Conservation (phyloP, 2,329 filamentous ascomycete species). For the Sporothrix dimorphospora region DNA sequence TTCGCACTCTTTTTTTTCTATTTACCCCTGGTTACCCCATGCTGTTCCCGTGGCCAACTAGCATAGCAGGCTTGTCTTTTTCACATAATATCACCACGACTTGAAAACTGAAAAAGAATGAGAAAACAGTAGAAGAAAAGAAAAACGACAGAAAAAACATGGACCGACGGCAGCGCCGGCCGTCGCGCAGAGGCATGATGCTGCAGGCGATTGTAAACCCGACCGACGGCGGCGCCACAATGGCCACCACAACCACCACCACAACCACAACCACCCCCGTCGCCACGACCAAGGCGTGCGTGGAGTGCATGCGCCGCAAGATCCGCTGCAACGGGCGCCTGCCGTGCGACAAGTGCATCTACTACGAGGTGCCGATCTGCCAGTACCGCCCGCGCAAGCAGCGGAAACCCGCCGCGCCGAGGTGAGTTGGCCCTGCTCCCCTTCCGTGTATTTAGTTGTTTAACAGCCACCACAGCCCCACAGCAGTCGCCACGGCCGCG, state of each 20-base stretch:
- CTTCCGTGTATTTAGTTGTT: no score
- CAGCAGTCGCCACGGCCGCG: no score
- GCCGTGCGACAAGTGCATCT: slow-evolving; percentile 15
- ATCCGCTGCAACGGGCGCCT: neutral
- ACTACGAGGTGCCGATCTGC: slow-evolving; percentile 7
- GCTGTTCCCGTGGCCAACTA: no score
- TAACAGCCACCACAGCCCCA: no score
- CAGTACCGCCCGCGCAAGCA: slow-evolving; percentile 2
- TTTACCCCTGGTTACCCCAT: no score
- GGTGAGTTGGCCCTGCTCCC: no score
- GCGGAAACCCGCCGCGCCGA: neutral
- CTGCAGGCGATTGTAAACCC: neutral
- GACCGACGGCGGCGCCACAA: neutral
- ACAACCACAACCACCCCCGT: neutral
- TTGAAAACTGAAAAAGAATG: neutral
- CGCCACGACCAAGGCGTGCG: neutral
- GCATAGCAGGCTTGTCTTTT: neutral
- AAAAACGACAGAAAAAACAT: neutral
- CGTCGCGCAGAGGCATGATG: neutral
- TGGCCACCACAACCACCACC: neutral
- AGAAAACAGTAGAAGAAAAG: neutral
- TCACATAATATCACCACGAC: neutral
- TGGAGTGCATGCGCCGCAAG: slow-evolving; percentile 4
- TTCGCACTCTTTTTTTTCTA: no score
- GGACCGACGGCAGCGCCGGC: neutral